Evolutionary conservation across 345 rosid genomes (phyloP).

Genomic region (Eucalyptus microcorys): DNA sequence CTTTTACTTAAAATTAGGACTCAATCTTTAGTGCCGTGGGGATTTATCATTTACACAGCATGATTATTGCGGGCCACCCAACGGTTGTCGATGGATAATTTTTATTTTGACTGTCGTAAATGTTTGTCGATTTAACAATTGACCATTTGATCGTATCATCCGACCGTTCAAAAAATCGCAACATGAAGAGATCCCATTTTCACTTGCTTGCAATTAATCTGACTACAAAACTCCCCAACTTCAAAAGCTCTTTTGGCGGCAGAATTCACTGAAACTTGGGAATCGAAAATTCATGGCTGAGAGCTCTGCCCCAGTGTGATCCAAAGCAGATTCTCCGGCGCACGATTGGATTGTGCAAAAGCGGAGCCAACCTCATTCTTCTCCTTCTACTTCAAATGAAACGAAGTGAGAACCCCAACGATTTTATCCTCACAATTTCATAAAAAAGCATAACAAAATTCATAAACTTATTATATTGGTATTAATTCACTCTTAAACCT

Average conservation of each 20-base stretch:
- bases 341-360: background rate
- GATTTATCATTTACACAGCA: background rate
- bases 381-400: background rate
- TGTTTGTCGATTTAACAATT: background rate
- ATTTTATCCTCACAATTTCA: too few relatives aligned
- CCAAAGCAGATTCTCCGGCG: background rate
- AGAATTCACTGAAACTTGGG: background rate
- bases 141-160: background rate
- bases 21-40: background rate
- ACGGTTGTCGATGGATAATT: background rate
- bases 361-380: background rate
- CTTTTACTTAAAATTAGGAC: background rate
- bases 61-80: background rate
- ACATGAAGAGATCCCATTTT: background rate
- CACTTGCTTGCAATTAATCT: background rate
- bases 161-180: background rate
- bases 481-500: too few relatives aligned
- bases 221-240: background rate
- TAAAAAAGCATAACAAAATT: fast-evolving
- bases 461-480: too few relatives aligned
- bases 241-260: background rate
- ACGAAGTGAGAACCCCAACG: background rate
- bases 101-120: background rate
- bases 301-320: background rate
- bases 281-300: background rate